Conservation (phyloP, 139 green algal species). For the Haematococcus sp. region DNA sequence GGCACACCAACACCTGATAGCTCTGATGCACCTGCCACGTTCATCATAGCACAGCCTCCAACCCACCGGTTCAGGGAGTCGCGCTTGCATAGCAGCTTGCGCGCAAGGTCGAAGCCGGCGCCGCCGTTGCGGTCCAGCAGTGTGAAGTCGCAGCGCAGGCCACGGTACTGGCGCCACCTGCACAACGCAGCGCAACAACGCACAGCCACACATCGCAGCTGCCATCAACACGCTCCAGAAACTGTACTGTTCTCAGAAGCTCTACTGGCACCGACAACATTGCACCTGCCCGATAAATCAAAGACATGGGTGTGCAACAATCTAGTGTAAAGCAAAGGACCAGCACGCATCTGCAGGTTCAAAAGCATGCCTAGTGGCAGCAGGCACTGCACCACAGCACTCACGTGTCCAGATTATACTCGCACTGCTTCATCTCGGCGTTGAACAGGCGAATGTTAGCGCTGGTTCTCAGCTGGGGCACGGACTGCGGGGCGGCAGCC, state of each 20-base stretch:
- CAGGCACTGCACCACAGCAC: neutral
- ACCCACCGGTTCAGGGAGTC: constrained; percentile 51
- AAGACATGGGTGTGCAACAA: too few relatives aligned
- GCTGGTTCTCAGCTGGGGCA: constrained; percentile 72
- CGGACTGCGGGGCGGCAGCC: too few relatives aligned
- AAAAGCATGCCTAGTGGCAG: too few relatives aligned
- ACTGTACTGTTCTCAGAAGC: too few relatives aligned
- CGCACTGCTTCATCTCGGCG: constrained; percentile 56
- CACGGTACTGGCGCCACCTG: constrained; percentile 28
- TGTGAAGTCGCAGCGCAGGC: constrained; percentile 58
- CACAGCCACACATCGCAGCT: too few relatives aligned
- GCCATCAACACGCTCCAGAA: too few relatives aligned
- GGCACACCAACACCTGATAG: neutral
- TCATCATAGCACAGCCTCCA: neutral
- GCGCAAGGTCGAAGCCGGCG: constrained; percentile 84
- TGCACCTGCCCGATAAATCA: too few relatives aligned
- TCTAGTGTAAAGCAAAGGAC: too few relatives aligned
- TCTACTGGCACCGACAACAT: too few relatives aligned
- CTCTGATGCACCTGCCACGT: neutral
- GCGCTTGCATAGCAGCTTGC: constrained; percentile 60
- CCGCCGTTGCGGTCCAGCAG: constrained; percentile 67
- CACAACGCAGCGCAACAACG: too few relatives aligned
- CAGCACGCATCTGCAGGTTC: too few relatives aligned
- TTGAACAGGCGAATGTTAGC: constrained; percentile 53
- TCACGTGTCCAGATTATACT: constrained; percentile 37